Evolutionary conservation across 2,329 filamentous ascomycete genomes (phyloP).

Genomic region (Penicillium olsonii): DNA sequence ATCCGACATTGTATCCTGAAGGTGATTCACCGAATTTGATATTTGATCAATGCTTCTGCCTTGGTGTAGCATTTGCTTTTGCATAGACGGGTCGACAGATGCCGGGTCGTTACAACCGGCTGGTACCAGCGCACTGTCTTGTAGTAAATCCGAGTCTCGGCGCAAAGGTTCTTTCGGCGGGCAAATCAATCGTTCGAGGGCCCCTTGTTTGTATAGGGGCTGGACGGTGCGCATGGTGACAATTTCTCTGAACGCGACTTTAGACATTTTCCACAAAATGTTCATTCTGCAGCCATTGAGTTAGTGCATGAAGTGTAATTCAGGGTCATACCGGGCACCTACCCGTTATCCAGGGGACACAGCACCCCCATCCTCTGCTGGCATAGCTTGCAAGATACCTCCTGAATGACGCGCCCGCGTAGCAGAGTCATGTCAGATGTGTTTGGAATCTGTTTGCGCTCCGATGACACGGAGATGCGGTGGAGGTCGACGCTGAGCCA

Average conservation of each 20-base stretch:
- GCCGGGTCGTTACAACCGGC: constrained; percentile 18
- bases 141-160: constrained; percentile 18
- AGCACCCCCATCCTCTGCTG: constrained; percentile 41
- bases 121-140: constrained; percentile 29
- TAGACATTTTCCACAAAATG: constrained; percentile 43
- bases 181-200: constrained; percentile 32
- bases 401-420: constrained; percentile 39
- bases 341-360: constrained; percentile 39
- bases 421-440: constrained; percentile 37
- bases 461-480: constrained; percentile 38
- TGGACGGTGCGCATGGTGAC: constrained; percentile 42
- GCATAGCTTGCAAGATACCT: constrained; percentile 40
- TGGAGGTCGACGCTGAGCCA: constrained; percentile 43
- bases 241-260: constrained; percentile 42
- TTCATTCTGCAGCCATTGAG: constrained; percentile 28
- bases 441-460: constrained; percentile 40
- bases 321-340: constrained; percentile 11
- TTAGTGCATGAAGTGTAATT: background rate
- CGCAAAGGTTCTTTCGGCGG: constrained; percentile 24
- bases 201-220: constrained; percentile 36
- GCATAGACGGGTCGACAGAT: constrained; percentile 24
- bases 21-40: constrained; percentile 39
- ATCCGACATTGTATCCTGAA: constrained; percentile 44
- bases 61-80: constrained; percentile 40
- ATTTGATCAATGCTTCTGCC: constrained; percentile 40